Evolutionary conservation across 371 early-diverging fungal species (phyloP).

Genomic region (Rhizopus stolonifer): DNA sequence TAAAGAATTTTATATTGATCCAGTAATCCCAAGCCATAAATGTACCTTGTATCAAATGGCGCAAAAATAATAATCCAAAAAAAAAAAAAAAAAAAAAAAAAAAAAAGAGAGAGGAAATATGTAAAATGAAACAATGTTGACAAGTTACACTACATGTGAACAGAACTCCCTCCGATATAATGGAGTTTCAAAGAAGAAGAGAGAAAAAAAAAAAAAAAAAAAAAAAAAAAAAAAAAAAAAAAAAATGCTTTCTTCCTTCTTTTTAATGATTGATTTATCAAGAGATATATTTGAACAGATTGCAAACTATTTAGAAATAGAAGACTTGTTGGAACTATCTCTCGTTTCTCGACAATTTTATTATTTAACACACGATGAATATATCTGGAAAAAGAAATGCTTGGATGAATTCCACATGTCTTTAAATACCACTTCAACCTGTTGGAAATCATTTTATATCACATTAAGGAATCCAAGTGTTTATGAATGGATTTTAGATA

Average conservation of each 20-base stretch:
- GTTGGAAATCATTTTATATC: conserved; percentile 44
- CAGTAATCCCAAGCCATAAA: no score
- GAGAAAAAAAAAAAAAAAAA: no score
- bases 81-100: no score
- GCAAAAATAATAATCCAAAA: no score
- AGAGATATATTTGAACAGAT: conserved; percentile 21
- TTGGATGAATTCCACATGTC: conserved; percentile 34
- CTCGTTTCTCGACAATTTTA: conserved; percentile 26
- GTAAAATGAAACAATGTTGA: no score
- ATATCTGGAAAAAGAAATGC: conserved; percentile 40
- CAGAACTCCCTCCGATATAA: no score
- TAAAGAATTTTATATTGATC: no score
- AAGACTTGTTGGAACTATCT: conserved; percentile 22
- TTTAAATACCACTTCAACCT: conserved; percentile 27
- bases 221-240: no score
- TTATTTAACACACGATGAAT: conserved; percentile 35
- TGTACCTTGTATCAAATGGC: no score
- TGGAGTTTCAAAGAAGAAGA: no score
- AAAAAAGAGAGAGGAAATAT: no score
- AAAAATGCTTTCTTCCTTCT: background rate
- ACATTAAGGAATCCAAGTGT: conserved; percentile 29
- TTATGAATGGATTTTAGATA: conserved; percentile 35
- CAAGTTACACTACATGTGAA: no score
- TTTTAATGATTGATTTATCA: conserved; percentile 16
- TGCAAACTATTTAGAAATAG: conserved; percentile 21